Base-by-base conservation (phyloP, 2,329 filamentous ascomycete species). In the Fusarium longipes region DNA sequence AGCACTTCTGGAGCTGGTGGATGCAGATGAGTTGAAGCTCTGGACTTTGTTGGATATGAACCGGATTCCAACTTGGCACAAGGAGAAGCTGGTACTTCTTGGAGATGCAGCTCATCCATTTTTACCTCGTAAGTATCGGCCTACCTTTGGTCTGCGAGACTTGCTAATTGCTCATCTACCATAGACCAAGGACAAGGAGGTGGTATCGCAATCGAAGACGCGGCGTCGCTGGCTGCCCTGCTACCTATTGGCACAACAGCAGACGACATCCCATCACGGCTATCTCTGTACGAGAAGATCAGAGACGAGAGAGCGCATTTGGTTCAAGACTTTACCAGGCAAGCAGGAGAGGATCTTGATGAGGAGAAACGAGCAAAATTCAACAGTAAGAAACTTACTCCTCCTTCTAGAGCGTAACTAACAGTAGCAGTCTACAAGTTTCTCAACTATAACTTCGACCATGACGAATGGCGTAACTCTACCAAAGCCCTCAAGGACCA, bases 81-180 rank as follows among this genome's bases (percentile, higher is more conserved):
- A 84, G 4, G 84, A 77, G 1, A 82, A 79, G 7, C 73, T 91
- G 18, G 87, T 82, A 1, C 74, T 91, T 0, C 75, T 92, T 1
- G 89, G 90, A 0, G 89, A 92, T 72, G 88, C 89, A 0, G 89
- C 88, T 0, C 89, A 92, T 73, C 88, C 89, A 0, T 91, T 91
- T 70, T 78, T 88, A 1, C 89, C 88, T 6, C 70, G 67, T 70
- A 15, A 36, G 67, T 49, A n/a, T n/a, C 0, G 0, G 25, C 1
- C 3, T 0, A 0, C 1, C 0, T 0, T 2, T 0, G 1, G 1
- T 14, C 1, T 14, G 0, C 9, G 0, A 11, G 15, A 9, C 2
- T 10, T 5, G 0, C 49, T 62, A 9, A 63, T 8, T 0, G 6
- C 5, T 3, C 1, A 6, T 1, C 5, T 11, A 6, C 7, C 12